These are phyloP conservation scores for Aspergillus mulundensis DNA, from an alignment of 495 filamentous ascomycete species.

Conservation along the genomic window DNA sequence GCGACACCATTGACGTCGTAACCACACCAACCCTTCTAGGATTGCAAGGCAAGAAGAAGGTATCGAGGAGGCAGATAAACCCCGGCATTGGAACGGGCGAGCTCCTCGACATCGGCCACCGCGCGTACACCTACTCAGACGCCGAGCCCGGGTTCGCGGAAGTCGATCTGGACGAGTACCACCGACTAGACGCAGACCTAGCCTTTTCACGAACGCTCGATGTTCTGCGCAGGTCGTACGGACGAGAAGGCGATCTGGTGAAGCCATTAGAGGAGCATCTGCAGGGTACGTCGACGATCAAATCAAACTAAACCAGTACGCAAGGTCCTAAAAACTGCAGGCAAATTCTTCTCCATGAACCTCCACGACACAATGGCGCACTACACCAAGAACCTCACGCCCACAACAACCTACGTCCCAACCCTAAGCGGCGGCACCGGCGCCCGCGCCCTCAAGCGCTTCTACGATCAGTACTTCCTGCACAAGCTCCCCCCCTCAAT, in stretches of 20 bases:
- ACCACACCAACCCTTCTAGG: slow-evolving; percentile 53
- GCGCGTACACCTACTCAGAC: slow-evolving; percentile 46
- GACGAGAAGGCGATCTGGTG: slow-evolving; percentile 56
- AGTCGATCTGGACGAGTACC: slow-evolving; percentile 44
- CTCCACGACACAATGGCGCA: slow-evolving; percentile 48
- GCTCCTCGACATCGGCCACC: slow-evolving; percentile 34
- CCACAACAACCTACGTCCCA: slow-evolving; percentile 53
- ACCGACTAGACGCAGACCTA: slow-evolving; percentile 48
- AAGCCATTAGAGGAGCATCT: slow-evolving; percentile 55
- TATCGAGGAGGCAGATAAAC: slow-evolving; percentile 45
- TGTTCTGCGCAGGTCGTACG: slow-evolving; percentile 52
- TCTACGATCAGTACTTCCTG: slow-evolving; percentile 74
- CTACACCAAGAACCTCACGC: slow-evolving; percentile 46
- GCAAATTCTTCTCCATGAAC: slow-evolving; percentile 45
- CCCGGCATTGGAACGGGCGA: slow-evolving; percentile 53
- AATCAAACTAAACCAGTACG: no score
- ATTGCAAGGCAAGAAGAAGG: slow-evolving; percentile 56
- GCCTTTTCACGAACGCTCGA: slow-evolving; percentile 55
- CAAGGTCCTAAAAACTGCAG: no score
- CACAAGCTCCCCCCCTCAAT: slow-evolving; percentile 64
- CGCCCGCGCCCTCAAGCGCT: slow-evolving; percentile 56
- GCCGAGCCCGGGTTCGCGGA: slow-evolving; percentile 58
- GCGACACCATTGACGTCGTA: slow-evolving; percentile 41
- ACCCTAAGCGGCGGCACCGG: slow-evolving; percentile 74
- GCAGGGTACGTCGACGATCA: slow-evolving; percentile 48